Conservation (phyloP, 2,329 filamentous ascomycete genomes). For the Emmonsia crescens region DNA sequence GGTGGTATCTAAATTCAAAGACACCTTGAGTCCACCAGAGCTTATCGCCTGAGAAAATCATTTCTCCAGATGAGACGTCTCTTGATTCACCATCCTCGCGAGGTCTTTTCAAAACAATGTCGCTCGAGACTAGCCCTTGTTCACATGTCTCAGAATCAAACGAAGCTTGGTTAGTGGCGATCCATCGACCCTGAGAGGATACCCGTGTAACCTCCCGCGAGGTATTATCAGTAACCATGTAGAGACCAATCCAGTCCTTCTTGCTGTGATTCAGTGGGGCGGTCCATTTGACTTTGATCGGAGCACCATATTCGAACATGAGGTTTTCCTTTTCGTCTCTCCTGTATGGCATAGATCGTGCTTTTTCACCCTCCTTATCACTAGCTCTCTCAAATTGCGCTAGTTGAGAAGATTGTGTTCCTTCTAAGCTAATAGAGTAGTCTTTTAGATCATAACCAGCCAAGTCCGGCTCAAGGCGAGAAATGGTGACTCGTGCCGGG, state of each 20-base stretch:
- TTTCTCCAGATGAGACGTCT: constrained; percentile 63
- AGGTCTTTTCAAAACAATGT: constrained; percentile 45
- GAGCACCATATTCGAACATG: constrained; percentile 77
- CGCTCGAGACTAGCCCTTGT: constrained; percentile 60
- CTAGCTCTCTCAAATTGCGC: constrained; percentile 50
- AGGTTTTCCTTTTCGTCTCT: constrained; percentile 58
- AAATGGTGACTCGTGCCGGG: constrained; percentile 74
- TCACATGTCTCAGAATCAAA: constrained; percentile 70
- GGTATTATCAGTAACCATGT: constrained; percentile 89
- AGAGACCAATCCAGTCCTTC: constrained; percentile 91
- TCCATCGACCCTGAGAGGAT: constrained; percentile 79
- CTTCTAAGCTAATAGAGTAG: constrained; percentile 67
- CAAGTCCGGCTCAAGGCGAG: constrained; percentile 65
- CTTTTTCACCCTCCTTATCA: constrained; percentile 62
- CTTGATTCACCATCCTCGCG: constrained; percentile 39
- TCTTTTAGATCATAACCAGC: constrained; percentile 68
- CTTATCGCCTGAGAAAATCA: constrained; percentile 83
- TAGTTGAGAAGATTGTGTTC: constrained; percentile 45
- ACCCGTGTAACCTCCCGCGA: constrained; percentile 76
- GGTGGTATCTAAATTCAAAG: constrained; percentile 95
- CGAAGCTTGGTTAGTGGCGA: constrained; percentile 62
- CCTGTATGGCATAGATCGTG: constrained; percentile 53
- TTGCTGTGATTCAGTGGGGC: constrained; percentile 79
- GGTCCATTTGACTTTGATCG: constrained; percentile 81
- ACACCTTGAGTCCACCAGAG: constrained; percentile 95